Evolutionary conservation across 306 rosid species (phyloP), one percentile per base, ranked within the genome.

Genomic region (Hylodesmum podocarpum): DNA sequence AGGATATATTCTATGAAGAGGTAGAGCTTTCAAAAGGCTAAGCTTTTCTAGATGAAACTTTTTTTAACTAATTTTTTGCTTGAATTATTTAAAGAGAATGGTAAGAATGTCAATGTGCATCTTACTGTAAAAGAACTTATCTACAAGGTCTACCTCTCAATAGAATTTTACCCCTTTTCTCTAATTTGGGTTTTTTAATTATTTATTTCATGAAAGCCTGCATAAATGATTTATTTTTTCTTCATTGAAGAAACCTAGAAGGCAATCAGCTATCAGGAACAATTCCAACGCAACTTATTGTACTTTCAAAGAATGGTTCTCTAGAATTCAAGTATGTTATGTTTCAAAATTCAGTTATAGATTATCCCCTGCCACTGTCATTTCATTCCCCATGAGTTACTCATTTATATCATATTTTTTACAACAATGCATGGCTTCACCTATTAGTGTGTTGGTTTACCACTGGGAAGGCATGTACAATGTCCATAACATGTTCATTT

Each of bases 211-310:
- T 68, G 43, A 28, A 63, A 31, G 50, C 44, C 8, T 72, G 19
- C 10, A 36, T 16, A 33, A 6, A 39, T 16, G 0, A 0, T 25
- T 46, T 21, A 9, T 8, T 11, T 29, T 63, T 66, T n/a, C 6
- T 28, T n/a, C n/a, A 74, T 53, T 47, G 82, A 64, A 84, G 87
- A n/a, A 78, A 80, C 24, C 65, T 84, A n/a, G 83, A 72, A 77
- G 78, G 75, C 19, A 84, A 84, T 77, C 74, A 72, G 50, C 77
- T 84, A 50, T 58, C 83, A 58, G 88, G 88, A 67, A 37, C 66
- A 40, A 40, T 84, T 77, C 88, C 88, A 67, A 15, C 7, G 21
- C 44, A 67, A 61, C 83, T 84, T 24, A 55, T 11, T 59, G 67
- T 6, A 28, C 75, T 5, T 37, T 73, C 85, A 18, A 12, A 77